These are phyloP conservation scores for Leccinum truebloodii DNA, from an alignment of 768 basidiomycete species.

Conservation along the genomic window DNA sequence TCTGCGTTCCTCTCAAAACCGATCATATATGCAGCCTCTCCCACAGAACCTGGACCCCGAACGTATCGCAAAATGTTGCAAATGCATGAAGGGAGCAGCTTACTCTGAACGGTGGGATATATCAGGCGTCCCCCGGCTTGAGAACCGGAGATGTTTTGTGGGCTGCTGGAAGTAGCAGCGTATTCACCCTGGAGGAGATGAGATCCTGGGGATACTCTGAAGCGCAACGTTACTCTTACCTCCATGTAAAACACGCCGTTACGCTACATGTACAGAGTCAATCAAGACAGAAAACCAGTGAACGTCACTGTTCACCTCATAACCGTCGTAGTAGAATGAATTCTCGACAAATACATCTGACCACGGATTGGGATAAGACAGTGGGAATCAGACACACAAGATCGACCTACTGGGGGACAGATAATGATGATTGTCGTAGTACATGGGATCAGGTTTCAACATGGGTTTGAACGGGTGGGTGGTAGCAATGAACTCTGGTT, in stretches of 20 bases:
- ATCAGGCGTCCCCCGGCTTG: conserved; percentile 44
- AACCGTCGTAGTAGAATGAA: conserved; percentile 51
- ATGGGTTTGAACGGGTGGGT: conserved; percentile 43
- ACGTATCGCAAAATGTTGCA: background rate
- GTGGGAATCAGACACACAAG: background rate
- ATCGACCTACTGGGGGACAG: conserved; percentile 41
- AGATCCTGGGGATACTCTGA: background rate
- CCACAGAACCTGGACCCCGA: conserved; percentile 42
- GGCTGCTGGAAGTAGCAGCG: conserved; percentile 54
- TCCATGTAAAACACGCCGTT: conserved; percentile 59
- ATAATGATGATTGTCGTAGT: conserved; percentile 62
- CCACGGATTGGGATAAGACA: background rate
- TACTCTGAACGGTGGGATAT: conserved; percentile 58
- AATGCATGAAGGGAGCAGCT: conserved; percentile 8
- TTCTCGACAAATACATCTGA: conserved; percentile 46
- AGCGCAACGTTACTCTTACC: conserved; percentile 1
- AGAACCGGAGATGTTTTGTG: conserved; percentile 46
- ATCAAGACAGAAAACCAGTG: background rate
- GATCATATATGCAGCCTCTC: conserved; percentile 70
- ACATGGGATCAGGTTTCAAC: conserved; percentile 47
- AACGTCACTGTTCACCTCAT: conserved; percentile 32
- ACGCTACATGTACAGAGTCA: conserved; percentile 37
- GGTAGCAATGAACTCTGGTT: conserved; percentile 58
- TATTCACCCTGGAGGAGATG: conserved; percentile 51
- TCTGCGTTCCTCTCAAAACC: conserved; percentile 62